Evolutionary conservation across 2,329 filamentous ascomycete genomes (phyloP), one percentile per base, ranked within the genome.

Genomic region (Metarhizium album): DNA sequence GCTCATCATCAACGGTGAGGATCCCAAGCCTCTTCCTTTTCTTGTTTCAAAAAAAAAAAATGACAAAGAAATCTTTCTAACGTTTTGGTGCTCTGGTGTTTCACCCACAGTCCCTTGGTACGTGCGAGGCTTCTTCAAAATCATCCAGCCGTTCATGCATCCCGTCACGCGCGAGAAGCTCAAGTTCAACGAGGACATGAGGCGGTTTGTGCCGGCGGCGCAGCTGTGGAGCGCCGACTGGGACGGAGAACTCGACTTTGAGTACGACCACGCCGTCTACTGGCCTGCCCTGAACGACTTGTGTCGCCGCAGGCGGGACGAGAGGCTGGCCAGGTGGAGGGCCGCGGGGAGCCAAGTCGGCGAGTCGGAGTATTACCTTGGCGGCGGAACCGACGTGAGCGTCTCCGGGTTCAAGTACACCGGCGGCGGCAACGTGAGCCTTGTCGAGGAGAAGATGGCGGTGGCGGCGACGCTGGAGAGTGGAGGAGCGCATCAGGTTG

Each of bases 91-190:
- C 11, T 51, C 14, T 23, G 3, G 20, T 27, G 2, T 29, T 14
- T 22, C 3, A 4, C 6, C 27, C 35, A 51, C 56, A 91, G 87
- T 95, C 46, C 91, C 91, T 1, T 96, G 88, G 82, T 79, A 95
- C 56, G 87, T 97, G 54, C 84, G 81, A 67, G 87, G 87, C 47
- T 98, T 98, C 77, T 95, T 97, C 78, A 96, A 95, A 70, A 74
- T 96, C 60, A 90, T 98, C 70, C 90, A 83, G 4, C 90, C 91
- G 38, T 96, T 98, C 70, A 95, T 98, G 70, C 93, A 98, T 68
- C 93, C 93, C 7, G 73, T 90, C 60, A 98, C 93, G 9, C 83
- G 87, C 52, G 83, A 93, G 63, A 98, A 98, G 75, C 83, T 98
- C 72, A 94, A 93, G 73, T 96, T 95, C 77, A 96, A 97, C 74